Evolutionary conservation across 73 alveolate species (phyloP).

Genomic region (Blepharisma stoltei): DNA sequence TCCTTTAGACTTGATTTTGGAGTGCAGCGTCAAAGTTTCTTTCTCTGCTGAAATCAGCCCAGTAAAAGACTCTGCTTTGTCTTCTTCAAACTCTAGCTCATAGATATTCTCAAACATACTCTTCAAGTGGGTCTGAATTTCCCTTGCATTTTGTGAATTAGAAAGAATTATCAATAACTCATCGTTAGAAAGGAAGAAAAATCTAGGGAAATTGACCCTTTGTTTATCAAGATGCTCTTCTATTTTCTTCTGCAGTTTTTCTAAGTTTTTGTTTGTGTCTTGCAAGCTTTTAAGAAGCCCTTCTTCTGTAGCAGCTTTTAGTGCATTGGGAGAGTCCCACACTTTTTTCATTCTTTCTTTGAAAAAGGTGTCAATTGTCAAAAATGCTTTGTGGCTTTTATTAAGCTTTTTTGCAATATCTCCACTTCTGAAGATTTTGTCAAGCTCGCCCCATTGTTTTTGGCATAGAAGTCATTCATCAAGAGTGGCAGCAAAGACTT

Average conservation of each 20-base stretch:
- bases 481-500: slow-evolving; percentile 29
- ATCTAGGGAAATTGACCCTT: slow-evolving; percentile 88
- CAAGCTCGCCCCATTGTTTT: slow-evolving; percentile 77
- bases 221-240: slow-evolving; percentile 87
- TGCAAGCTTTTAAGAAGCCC: slow-evolving; percentile 33
- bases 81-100: slow-evolving; percentile 56
- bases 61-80: slow-evolving; percentile 46
- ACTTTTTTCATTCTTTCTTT: slow-evolving; percentile 70
- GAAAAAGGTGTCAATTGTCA: slow-evolving; percentile 71
- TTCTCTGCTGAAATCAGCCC: slow-evolving; percentile 56
- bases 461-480: slow-evolving; percentile 66
- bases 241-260: slow-evolving; percentile 82
- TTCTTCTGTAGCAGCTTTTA: slow-evolving; percentile 63
- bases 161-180: slow-evolving; percentile 93
- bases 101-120: slow-evolving; percentile 82
- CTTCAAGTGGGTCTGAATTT: slow-evolving; percentile 64
- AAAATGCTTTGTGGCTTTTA: slow-evolving; percentile 68
- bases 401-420: slow-evolving; percentile 86
- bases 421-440: slow-evolving; percentile 76
- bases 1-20: slow-evolving; percentile 76
- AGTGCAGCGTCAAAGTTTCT: slow-evolving; percentile 68
- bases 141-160: slow-evolving; percentile 71
- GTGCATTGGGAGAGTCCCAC: slow-evolving; percentile 58
- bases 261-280: slow-evolving; percentile 48
- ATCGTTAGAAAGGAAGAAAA: slow-evolving; percentile 95